Base-by-base conservation (phyloP, 2,329 filamentous ascomycete species). In the Colletotrichum endophyticum region DNA sequence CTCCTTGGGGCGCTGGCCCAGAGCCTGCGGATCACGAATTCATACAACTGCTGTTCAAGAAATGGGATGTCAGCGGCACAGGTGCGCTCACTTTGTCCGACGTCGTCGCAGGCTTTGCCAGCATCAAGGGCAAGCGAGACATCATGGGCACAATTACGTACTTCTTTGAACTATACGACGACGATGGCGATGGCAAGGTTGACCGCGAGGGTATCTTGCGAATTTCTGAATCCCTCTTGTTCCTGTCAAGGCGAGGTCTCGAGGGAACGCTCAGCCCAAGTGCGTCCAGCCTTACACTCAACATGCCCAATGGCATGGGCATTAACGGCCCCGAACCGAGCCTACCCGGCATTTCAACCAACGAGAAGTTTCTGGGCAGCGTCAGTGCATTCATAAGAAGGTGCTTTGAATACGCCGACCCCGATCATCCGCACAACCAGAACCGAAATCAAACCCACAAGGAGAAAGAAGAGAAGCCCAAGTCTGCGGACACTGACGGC, bases 141-240 rank as follows among this genome's bases (percentile, higher is more conserved):
- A 98, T 99, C 79, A 98, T 99, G 96, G 95, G 95, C 34, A 97
- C 95, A 75, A 99, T 99, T 82, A 97, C 93, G 76, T 99, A 99
- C 85, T 99, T 99, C 84, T 99, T 99, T 80, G 95, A 98, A 81
- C 91, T 99, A 1, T 98, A 99, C 84, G 97, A 99, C 82, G 96
- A 99, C 79, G 94, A 96, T 81, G 91, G 93, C 2, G 96, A 98
- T 82, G 97, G 97, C 30, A 95, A 92, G 80, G 96, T 99, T 7
- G 97, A 99, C 81, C 92, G 97, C 13, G 97, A 99, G 84, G 97
- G 97, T 8, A 99, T 99, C 74, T 85, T 99, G 61, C 91, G 96
- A 62, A 99, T 99, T 82, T 98, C 96, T 0, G 97, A 99, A 85
- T 95, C 96, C 0, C 88, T 99, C 36, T 88, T 99, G 4, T 99